phyloP scores from a whole-genome alignment of 768 basidiomycete genomes.

The Boletus speciosus region DNA sequence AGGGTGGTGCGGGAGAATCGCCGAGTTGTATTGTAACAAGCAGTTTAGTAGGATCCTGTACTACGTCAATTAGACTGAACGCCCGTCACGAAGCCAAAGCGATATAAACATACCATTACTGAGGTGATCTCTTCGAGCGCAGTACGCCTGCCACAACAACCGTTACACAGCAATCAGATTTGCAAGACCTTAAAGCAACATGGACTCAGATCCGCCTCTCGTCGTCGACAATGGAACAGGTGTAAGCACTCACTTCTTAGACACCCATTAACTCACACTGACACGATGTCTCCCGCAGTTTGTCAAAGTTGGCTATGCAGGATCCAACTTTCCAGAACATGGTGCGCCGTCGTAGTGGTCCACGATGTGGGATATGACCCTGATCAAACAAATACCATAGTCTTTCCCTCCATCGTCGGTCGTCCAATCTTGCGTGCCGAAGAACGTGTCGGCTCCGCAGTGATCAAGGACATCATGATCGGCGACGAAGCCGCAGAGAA shows the following conservation, averaged over 20 bases:
- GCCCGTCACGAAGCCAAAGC: conserved; percentile 12
- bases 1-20: background rate
- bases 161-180: background rate
- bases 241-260: conserved; percentile 42
- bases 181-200: conserved; percentile 6
- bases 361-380: background rate
- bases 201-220: conserved; percentile 45
- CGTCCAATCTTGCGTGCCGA: conserved; percentile 97
- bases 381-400: conserved; percentile 35
- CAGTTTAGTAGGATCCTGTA: background rate
- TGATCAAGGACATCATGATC: conserved; percentile 97
- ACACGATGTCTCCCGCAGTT: conserved; percentile 48
- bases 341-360: conserved; percentile 43
- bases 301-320: conserved; percentile 88
- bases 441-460: conserved; percentile 80
- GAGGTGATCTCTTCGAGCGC: background rate
- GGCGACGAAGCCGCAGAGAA: conserved; percentile 95
- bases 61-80: background rate
- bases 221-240: conserved; percentile 91
- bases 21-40: background rate
- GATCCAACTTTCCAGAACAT: conserved; percentile 93
- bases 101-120: conserved; percentile 14
- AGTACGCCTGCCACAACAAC: background rate
- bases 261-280: conserved; percentile 3
- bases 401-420: conserved; percentile 96